phyloP scores from a whole-genome alignment of 164 flowering plant genomes.

The Sextonia rubra region DNA sequence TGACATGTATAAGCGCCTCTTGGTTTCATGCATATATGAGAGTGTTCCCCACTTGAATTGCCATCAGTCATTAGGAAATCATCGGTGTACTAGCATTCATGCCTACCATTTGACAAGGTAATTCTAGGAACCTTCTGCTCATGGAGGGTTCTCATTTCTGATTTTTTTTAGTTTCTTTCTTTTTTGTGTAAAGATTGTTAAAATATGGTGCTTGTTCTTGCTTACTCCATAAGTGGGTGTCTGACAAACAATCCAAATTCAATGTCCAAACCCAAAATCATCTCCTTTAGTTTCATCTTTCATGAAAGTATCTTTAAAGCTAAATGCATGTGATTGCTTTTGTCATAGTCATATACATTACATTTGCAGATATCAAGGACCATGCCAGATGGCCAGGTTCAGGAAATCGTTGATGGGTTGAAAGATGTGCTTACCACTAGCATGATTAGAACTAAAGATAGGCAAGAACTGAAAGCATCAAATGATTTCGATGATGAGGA shows the following conservation, averaged over 20 bases:
- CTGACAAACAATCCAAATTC: background rate
- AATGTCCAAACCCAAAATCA: background rate
- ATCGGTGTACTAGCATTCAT: too few species aligned
- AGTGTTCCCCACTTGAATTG: too few species aligned
- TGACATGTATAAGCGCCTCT: too few species aligned
- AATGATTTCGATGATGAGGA: slow-evolving; percentile 2
- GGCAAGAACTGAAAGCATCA: background rate
- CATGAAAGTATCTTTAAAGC: background rate
- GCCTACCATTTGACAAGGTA: too few species aligned
- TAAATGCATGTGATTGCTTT: background rate
- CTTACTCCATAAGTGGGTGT: background rate
- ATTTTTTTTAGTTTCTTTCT: too few species aligned
- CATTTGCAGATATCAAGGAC: slow-evolving; percentile 4
- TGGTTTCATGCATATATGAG: too few species aligned
- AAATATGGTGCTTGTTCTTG: background rate
- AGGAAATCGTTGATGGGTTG: slow-evolving; percentile 4
- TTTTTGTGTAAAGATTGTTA: background rate
- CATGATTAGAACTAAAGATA: slow-evolving; percentile 1
- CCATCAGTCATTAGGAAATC: too few species aligned
- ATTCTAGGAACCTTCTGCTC: too few species aligned
- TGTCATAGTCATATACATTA: background rate
- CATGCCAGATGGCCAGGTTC: background rate
- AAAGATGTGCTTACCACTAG: slow-evolving; percentile 1
- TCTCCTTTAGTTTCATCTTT: background rate
- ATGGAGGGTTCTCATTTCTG: too few species aligned